A percentile compares a stretch with the other conserved stretches of the same genome.
These are phyloP conservation scores for Populus ilicifolia DNA, from an alignment of 345 rosid genomes.

Conservation along the genomic window DNA sequence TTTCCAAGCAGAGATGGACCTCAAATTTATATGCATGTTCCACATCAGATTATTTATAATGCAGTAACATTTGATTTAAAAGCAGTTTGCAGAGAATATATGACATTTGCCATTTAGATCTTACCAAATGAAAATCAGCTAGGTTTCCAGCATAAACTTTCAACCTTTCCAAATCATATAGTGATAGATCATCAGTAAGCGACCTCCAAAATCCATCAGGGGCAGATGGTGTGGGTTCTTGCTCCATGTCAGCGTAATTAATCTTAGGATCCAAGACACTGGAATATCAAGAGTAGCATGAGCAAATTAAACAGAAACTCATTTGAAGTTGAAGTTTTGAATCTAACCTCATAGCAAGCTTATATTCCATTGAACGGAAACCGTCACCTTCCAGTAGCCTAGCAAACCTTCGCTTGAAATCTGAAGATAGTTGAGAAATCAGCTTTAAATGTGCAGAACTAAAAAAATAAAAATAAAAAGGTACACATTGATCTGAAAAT, in stretches of 20 bases:
- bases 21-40: not conserved
- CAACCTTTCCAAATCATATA: constrained; percentile 63
- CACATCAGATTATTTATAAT: not conserved
- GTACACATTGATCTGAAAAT: constrained; percentile 1
- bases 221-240: constrained; percentile 27
- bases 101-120: constrained; percentile 11
- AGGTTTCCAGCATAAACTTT: constrained; percentile 64
- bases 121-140: constrained; percentile 64
- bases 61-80: not conserved
- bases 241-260: constrained; percentile 40
- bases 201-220: constrained; percentile 54
- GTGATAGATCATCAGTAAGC: constrained; percentile 45
- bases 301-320: constrained; percentile 14
- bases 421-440: constrained; percentile 34
- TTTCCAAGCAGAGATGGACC: not conserved
- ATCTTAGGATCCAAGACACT: constrained; percentile 88
- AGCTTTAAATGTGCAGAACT: constrained; percentile 13
- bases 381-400: constrained; percentile 46
- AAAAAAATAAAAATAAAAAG: not conserved
- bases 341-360: constrained; percentile 86
- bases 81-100: not conserved
- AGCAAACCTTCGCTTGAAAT: constrained; percentile 67
- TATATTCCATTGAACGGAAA: constrained; percentile 74
- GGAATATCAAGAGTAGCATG: constrained; percentile 26
- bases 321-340: constrained; percentile 12